phyloP scores from a whole-genome alignment of 2,329 filamentous ascomycete genomes.

The Knufia fluminis region DNA sequence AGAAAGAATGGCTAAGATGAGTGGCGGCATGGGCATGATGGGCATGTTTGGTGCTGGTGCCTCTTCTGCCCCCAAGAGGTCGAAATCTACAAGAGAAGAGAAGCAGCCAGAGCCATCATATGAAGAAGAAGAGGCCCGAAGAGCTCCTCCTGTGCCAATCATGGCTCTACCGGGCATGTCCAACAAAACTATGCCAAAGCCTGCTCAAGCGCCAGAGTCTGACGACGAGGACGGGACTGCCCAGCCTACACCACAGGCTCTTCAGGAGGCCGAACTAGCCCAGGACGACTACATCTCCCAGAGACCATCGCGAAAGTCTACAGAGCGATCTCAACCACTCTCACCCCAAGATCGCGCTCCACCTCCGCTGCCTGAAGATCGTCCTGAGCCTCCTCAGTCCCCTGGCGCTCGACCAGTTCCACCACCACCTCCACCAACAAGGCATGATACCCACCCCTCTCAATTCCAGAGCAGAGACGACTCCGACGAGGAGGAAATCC shows the following conservation, averaged over 20 bases:
- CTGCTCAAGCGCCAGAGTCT: slow-evolving; percentile 40
- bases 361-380: slow-evolving; percentile 36
- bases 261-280: background rate
- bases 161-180: slow-evolving; percentile 65
- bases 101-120: slow-evolving; percentile 28
- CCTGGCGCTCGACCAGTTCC: slow-evolving; percentile 13
- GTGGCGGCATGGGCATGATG: slow-evolving; percentile 92
- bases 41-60: slow-evolving; percentile 78
- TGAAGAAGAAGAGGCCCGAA: slow-evolving; percentile 26
- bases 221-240: slow-evolving; percentile 26
- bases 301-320: slow-evolving; percentile 27
- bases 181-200: slow-evolving; percentile 37
- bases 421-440: slow-evolving; percentile 6
- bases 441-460: background rate
- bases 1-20: slow-evolving; percentile 97
- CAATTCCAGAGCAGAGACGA: background rate
- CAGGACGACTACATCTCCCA: slow-evolving; percentile 11
- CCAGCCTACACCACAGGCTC: slow-evolving; percentile 13
- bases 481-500: background rate
- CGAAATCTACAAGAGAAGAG: slow-evolving; percentile 34
- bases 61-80: slow-evolving; percentile 42
- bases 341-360: slow-evolving; percentile 41
- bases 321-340: slow-evolving; percentile 36
- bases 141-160: slow-evolving; percentile 43
- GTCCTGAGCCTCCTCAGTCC: slow-evolving; percentile 13